Evolutionary conservation across 495 filamentous ascomycete species (phyloP).

Genomic region (Polyplosphaeria fusca): DNA sequence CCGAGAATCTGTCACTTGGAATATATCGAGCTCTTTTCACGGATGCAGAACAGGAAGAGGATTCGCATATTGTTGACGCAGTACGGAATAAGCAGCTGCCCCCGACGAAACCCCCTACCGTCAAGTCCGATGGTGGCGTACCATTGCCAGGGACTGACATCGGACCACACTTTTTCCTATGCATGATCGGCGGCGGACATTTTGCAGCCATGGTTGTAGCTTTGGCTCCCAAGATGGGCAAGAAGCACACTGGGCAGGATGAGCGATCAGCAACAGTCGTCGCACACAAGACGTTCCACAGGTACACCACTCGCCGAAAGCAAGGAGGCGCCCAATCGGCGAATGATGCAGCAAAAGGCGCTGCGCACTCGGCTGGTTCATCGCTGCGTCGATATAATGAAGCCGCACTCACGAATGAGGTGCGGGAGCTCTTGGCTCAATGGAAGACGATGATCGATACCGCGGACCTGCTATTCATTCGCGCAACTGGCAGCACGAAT

Average conservation of each 20-base stretch:
- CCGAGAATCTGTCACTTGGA: slow-evolving; percentile 74
- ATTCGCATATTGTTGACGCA: slow-evolving; percentile 58
- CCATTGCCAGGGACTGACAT: slow-evolving; percentile 51
- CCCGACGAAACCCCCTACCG: slow-evolving; percentile 48
- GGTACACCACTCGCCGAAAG: slow-evolving; percentile 93
- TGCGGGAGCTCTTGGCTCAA: slow-evolving; percentile 70
- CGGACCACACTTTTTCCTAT: slow-evolving; percentile 84
- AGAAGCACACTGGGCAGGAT: slow-evolving; percentile 64
- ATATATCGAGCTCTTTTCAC: slow-evolving; percentile 84
- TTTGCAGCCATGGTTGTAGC: slow-evolving; percentile 96
- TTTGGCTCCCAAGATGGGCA: slow-evolving; percentile 72
- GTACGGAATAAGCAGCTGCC: slow-evolving; percentile 72
- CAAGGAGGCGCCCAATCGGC: slow-evolving; percentile 93
- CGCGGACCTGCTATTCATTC: slow-evolving; percentile 78
- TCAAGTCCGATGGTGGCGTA: slow-evolving; percentile 51
- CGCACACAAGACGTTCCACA: slow-evolving; percentile 95
- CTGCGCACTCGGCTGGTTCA: slow-evolving; percentile 90
- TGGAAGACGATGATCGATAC: slow-evolving; percentile 84
- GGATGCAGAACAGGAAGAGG: slow-evolving; percentile 61
- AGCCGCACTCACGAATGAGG: slow-evolving; percentile 76
- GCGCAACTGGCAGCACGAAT: slow-evolving; percentile 83
- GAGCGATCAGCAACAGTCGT: slow-evolving; percentile 80
- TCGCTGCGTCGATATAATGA: slow-evolving; percentile 91
- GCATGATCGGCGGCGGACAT: slow-evolving; percentile 97
- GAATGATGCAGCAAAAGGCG: slow-evolving; percentile 85